Percentiles rank a stretch among this genome's conserved stretches.
phyloP scores from a whole-genome alignment of 805 yeast genomes.

The Jamesozyma piceae region DNA sequence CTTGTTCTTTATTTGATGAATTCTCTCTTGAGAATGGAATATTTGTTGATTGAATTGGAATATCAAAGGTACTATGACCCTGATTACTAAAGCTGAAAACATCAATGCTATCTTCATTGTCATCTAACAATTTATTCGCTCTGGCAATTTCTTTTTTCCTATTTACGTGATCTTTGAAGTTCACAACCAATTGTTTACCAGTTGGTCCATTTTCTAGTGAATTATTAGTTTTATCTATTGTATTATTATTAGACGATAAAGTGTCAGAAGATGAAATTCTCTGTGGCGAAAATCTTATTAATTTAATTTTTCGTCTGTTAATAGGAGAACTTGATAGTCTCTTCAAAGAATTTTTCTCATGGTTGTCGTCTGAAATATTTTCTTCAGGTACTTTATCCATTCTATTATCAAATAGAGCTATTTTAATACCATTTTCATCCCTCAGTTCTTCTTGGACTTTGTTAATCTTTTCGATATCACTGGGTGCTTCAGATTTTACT shows the following conservation, averaged over 20 bases:
- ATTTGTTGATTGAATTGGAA: constrained; percentile 9
- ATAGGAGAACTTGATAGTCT: neutral
- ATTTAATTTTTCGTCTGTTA: neutral
- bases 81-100: constrained; percentile 26
- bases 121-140: constrained; percentile 24
- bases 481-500: neutral
- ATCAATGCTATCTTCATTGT: constrained; percentile 28
- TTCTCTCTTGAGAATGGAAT: neutral
- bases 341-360: neutral
- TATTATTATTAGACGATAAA: neutral
- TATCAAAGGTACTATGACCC: constrained; percentile 24
- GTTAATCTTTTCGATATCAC: neutral
- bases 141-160: constrained; percentile 14
- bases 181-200: constrained; percentile 13
- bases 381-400: neutral
- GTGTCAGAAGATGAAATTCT: constrained; percentile 2
- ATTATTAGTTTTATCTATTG: neutral
- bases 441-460: neutral
- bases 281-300: constrained; percentile 4
- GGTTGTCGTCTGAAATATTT: neutral
- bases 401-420: neutral
- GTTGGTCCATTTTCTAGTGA: constrained; percentile 1
- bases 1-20: neutral
- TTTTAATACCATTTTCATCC: too few species aligned
- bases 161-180: constrained; percentile 18